Percentiles rank a stretch among this genome's conserved stretches.
phyloP scores from a whole-genome alignment of 371 early-diverging fungal species.

The Basidiobolus meristosporus region DNA sequence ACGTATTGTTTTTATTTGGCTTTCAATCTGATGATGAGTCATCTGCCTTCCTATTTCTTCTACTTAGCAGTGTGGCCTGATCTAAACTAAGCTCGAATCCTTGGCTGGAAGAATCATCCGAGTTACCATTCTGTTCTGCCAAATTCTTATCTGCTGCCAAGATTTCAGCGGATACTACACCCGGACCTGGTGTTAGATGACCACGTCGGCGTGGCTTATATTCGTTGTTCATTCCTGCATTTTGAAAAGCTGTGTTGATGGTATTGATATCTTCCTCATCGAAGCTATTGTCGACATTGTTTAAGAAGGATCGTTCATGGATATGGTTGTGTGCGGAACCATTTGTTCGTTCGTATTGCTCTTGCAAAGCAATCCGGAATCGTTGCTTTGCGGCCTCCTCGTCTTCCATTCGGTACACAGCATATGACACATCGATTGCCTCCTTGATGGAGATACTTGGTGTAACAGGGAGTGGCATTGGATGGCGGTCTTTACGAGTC shows the following conservation, averaged over 20 bases:
- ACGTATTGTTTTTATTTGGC: too few species aligned
- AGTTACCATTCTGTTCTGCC: too few species aligned
- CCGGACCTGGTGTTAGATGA: background rate
- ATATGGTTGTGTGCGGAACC: background rate
- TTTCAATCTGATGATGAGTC: too few species aligned
- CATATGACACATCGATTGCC: slow-evolving; percentile 33
- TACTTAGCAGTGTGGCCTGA: slow-evolving; percentile 30
- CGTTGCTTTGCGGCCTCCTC: slow-evolving; percentile 8
- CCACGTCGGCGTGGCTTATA: slow-evolving; percentile 4
- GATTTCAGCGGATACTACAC: slow-evolving; percentile 6
- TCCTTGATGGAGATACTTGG: slow-evolving; percentile 27
- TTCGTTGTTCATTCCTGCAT: background rate
- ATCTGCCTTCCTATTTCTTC: slow-evolving; percentile 15
- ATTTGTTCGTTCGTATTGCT: slow-evolving; percentile 10
- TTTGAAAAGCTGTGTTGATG: slow-evolving; percentile 5
- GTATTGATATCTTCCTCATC: slow-evolving; percentile 7
- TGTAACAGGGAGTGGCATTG: background rate
- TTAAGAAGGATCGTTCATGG: slow-evolving; percentile 7
- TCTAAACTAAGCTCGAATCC: slow-evolving; percentile 32
- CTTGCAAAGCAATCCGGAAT: slow-evolving; percentile 6
- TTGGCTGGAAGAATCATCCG: too few species aligned
- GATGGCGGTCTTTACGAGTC: background rate
- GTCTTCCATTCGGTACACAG: slow-evolving; percentile 36
- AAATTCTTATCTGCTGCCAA: too few species aligned
- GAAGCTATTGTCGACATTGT: slow-evolving; percentile 5